These are phyloP conservation scores for Sporothrix sp. DNA, from an alignment of 2,329 filamentous ascomycete species.

Conservation along the genomic window DNA sequence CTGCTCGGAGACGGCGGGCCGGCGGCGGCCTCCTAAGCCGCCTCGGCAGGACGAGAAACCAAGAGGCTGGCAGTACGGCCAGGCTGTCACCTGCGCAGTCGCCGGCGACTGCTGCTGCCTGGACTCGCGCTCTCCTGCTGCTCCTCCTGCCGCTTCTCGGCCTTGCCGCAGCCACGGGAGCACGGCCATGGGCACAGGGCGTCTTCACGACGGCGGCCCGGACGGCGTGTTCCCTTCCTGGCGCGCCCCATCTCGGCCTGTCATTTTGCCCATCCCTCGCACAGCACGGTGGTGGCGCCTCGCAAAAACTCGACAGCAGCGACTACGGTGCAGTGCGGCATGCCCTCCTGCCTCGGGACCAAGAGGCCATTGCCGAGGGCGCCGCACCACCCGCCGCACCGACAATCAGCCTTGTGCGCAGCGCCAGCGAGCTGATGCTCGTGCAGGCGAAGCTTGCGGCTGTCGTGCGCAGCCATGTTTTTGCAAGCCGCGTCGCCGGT, in stretches of 20 bases:
- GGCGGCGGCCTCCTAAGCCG: not conserved
- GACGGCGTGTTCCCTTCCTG: not conserved
- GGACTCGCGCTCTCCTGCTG: not conserved
- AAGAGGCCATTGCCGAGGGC: slow-evolving; percentile 17
- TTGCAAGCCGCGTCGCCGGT: not conserved
- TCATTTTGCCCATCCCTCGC: not conserved
- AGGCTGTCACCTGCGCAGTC: too few species aligned
- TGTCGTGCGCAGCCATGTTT: slow-evolving; percentile 37
- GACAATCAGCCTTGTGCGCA: slow-evolving; percentile 6
- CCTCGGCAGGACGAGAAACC: not conserved
- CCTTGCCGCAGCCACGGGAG: too few species aligned
- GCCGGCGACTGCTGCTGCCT: not conserved
- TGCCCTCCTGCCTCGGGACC: not conserved
- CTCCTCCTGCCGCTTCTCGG: not conserved
- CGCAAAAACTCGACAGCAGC: not conserved
- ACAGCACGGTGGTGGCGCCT: not conserved
- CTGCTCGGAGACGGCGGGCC: not conserved
- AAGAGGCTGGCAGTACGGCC: too few species aligned
- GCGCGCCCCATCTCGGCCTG: not conserved
- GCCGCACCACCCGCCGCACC: slow-evolving; percentile 2
- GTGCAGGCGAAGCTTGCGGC: slow-evolving; percentile 69
- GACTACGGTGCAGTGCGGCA: slow-evolving; percentile 2
- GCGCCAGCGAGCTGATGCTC: slow-evolving; percentile 45
- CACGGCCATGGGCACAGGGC: too few species aligned
- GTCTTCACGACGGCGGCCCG: not conserved